These are phyloP conservation scores for Pseudopyrenochaeta lycopersici DNA, from an alignment of 2,329 filamentous ascomycete genomes.

Conservation along the genomic window DNA sequence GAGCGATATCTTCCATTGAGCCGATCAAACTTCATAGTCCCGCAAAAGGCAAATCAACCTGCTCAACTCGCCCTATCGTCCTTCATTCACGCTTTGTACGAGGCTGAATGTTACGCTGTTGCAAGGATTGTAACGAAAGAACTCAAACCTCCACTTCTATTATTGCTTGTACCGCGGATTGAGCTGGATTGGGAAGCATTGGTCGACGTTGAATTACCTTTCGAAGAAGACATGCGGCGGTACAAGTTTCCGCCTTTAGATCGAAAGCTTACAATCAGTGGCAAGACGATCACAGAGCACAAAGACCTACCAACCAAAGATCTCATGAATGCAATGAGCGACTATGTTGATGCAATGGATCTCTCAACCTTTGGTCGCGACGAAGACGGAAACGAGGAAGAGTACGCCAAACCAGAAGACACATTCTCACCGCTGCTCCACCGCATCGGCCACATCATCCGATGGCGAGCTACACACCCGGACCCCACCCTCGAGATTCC, in stretches of 20 bases:
- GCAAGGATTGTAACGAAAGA: conserved; percentile 88
- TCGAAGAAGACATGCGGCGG: conserved; percentile 88
- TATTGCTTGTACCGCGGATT: conserved; percentile 82
- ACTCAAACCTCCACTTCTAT: conserved; percentile 76
- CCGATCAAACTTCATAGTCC: conserved; percentile 78
- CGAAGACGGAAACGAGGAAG: conserved; percentile 70
- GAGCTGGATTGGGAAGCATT: conserved; percentile 84
- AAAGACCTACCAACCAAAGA: conserved; percentile 81
- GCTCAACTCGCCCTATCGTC: conserved; percentile 87
- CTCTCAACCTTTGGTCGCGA: conserved; percentile 75
- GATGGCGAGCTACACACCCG: conserved; percentile 80
- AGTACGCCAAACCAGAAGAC: conserved; percentile 82
- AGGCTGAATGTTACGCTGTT: conserved; percentile 85
- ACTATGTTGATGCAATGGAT: conserved; percentile 94
- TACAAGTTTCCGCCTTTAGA: conserved; percentile 93
- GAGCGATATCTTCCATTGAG: conserved; percentile 88
- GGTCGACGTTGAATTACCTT: conserved; percentile 89
- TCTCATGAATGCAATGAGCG: conserved; percentile 82
- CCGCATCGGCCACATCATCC: conserved; percentile 85
- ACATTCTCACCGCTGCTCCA: conserved; percentile 88
- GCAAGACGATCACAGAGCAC: conserved; percentile 81
- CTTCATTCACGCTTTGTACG: conserved; percentile 84
- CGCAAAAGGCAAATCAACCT: conserved; percentile 80
- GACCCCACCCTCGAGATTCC: conserved; percentile 70
- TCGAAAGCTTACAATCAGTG: conserved; percentile 85